phyloP scores from a whole-genome alignment of 257 asterid species.

The Lavandula angustifolia region DNA sequence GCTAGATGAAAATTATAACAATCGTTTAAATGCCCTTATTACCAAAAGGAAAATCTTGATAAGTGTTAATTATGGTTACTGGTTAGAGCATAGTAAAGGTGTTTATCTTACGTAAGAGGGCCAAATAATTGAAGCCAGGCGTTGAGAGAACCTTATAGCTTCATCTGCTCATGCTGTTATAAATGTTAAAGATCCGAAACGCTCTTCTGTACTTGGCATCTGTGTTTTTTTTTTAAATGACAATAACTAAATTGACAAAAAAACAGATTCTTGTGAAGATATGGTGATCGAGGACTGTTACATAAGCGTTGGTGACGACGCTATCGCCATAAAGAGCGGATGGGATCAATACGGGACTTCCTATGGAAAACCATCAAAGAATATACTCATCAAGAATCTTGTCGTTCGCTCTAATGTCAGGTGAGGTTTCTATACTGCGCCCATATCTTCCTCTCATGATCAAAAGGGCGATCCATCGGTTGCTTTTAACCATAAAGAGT shows the following conservation, averaged over 20 bases:
- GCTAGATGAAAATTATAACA: background rate
- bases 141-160: background rate
- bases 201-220: background rate
- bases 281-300: conserved; percentile 94
- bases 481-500: background rate
- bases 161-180: background rate
- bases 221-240: background rate
- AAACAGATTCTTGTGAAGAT: conserved; percentile 91
- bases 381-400: conserved; percentile 77
- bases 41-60: background rate
- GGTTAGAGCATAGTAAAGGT: background rate
- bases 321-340: conserved; percentile 94
- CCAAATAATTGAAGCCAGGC: background rate
- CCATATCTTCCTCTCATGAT: background rate
- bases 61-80: background rate
- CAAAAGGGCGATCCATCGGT: background rate
- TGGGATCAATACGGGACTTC: conserved; percentile 94
- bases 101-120: background rate
- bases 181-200: background rate
- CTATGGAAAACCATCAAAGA: conserved; percentile 76
- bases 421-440: conserved; percentile 39
- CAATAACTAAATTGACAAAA: conserved; percentile 18
- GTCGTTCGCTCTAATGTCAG: conserved; percentile 95
- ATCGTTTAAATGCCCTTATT: background rate
- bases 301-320: conserved; percentile 96